A percentile compares a stretch with the other conserved stretches of the same genome.
Conservation (phyloP, 2,329 filamentous ascomycete genomes). For the Aspergillus sp. region DNA sequence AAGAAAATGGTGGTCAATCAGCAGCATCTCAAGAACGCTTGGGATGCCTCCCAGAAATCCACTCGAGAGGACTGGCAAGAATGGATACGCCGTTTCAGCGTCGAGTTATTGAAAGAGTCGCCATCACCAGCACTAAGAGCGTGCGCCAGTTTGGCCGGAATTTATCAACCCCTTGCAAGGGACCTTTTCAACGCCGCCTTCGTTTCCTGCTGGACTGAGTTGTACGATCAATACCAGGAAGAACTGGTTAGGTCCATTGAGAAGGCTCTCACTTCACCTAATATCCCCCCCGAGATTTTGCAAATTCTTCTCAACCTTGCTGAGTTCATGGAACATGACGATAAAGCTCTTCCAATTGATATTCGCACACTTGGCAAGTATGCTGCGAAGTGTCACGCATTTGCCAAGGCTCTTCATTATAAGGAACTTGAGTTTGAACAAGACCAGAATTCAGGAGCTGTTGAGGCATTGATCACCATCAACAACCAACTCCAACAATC, state of each 20-base stretch:
- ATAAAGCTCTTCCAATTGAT: conserved; percentile 96
- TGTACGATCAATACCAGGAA: conserved; percentile 96
- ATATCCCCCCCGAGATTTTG: conserved; percentile 91
- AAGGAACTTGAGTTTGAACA: conserved; percentile 98
- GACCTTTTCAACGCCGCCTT: conserved; percentile 98
- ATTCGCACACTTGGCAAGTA: conserved; percentile 92
- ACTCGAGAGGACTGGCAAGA: conserved; percentile 99
- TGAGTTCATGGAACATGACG: conserved; percentile 99
- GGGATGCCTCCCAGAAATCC: conserved; percentile 94
- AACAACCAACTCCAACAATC: conserved; percentile 99
- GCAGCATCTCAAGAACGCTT: conserved; percentile 92
- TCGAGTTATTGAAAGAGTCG: conserved; percentile 89
- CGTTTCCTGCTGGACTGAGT: conserved; percentile 96
- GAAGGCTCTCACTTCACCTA: conserved; percentile 87
- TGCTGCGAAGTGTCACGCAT: conserved; percentile 93
- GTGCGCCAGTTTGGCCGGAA: conserved; percentile 83
- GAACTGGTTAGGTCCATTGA: conserved; percentile 95
- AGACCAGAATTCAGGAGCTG: conserved; percentile 90
- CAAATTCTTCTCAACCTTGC: conserved; percentile 92
- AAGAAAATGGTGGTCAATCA: conserved; percentile 98
- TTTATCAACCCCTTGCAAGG: conserved; percentile 84
- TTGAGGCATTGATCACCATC: conserved; percentile 96
- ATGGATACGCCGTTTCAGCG: conserved; percentile 95
- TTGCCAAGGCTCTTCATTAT: conserved; percentile 96
- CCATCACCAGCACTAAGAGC: conserved; percentile 92